These are phyloP conservation scores for Aspergillus incahuasiensis DNA, from an alignment of 495 filamentous ascomycete species.

Conservation along the genomic window DNA sequence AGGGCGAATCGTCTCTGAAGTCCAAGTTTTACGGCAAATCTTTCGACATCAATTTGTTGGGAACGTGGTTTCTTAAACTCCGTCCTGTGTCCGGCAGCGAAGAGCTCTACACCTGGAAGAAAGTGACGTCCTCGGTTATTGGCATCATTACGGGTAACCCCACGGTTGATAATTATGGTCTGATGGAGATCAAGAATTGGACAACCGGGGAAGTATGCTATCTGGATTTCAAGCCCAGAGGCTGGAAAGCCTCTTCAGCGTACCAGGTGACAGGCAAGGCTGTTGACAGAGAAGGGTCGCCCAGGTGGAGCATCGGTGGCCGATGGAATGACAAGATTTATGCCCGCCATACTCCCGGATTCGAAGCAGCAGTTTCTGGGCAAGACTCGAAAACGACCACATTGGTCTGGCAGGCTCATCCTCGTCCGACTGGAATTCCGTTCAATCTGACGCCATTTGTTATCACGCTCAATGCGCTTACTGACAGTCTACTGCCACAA, in stretches of 20 bases:
- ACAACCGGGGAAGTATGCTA: conserved; percentile 85
- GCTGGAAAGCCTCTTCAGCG: conserved; percentile 88
- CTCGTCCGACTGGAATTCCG: conserved; percentile 75
- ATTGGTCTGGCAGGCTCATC: conserved; percentile 86
- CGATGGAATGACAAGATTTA: conserved; percentile 98
- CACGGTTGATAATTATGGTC: conserved; percentile 95
- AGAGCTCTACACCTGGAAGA: conserved; percentile 98
- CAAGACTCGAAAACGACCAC: conserved; percentile 63
- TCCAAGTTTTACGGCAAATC: conserved; percentile 97
- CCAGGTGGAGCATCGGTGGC: conserved; percentile 84
- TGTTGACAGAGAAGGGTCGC: conserved; percentile 64
- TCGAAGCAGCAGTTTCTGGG: conserved; percentile 65
- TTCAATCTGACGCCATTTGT: conserved; percentile 98
- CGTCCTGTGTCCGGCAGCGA: conserved; percentile 74
- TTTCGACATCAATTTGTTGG: conserved; percentile 93
- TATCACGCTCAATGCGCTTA: conserved; percentile 84
- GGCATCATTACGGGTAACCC: conserved; percentile 97
- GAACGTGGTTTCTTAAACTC: conserved; percentile 93
- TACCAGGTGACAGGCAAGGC: conserved; percentile 86
- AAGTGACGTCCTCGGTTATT: conserved; percentile 94
- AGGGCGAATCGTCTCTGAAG: conserved; percentile 91
- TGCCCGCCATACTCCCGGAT: conserved; percentile 86
- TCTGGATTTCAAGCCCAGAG: conserved; percentile 93
- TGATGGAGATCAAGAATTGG: conserved; percentile 96
- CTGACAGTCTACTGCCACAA: conserved; percentile 64